These are phyloP conservation scores for Ophiostoma sp. DNA, from an alignment of 2,329 filamentous ascomycete genomes.

Conservation along the genomic window DNA sequence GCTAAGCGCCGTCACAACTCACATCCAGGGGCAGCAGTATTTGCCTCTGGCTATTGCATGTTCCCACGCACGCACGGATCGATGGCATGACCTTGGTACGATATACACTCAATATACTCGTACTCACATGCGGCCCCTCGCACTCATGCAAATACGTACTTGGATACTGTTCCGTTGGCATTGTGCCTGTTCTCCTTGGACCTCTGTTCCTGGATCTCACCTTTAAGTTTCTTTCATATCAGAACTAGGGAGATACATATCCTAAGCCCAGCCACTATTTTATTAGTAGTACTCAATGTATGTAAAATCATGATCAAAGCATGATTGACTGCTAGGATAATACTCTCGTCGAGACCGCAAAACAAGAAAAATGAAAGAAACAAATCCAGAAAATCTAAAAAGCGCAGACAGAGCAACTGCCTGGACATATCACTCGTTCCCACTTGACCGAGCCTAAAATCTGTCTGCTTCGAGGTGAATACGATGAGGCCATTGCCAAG, in stretches of 20 bases:
- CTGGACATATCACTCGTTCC: too few species aligned
- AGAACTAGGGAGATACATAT: not conserved
- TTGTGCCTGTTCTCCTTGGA: not conserved
- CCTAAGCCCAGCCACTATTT: too few species aligned
- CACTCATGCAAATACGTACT: not conserved
- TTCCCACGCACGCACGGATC: not conserved
- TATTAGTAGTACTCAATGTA: too few species aligned
- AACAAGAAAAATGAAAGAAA: too few species aligned
- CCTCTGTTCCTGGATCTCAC: not conserved
- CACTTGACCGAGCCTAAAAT: too few species aligned
- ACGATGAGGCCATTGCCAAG: not conserved
- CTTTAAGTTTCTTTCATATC: not conserved
- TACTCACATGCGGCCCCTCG: not conserved
- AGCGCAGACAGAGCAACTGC: too few species aligned
- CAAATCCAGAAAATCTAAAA: too few species aligned
- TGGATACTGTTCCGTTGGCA: not conserved
- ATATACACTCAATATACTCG: not conserved
- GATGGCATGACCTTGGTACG: not conserved
- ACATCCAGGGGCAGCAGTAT: not conserved
- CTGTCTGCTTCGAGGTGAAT: not conserved
- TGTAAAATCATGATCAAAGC: too few species aligned
- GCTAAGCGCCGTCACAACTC: constrained; percentile 10
- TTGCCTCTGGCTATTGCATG: not conserved
- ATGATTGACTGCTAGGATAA: too few species aligned
- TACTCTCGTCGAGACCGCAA: too few species aligned